A percentile compares a stretch with the other conserved stretches of the same genome.
These are phyloP conservation scores for Colletotrichum lindemuthianum DNA, from an alignment of 2,329 filamentous ascomycete genomes.

Conservation along the genomic window DNA sequence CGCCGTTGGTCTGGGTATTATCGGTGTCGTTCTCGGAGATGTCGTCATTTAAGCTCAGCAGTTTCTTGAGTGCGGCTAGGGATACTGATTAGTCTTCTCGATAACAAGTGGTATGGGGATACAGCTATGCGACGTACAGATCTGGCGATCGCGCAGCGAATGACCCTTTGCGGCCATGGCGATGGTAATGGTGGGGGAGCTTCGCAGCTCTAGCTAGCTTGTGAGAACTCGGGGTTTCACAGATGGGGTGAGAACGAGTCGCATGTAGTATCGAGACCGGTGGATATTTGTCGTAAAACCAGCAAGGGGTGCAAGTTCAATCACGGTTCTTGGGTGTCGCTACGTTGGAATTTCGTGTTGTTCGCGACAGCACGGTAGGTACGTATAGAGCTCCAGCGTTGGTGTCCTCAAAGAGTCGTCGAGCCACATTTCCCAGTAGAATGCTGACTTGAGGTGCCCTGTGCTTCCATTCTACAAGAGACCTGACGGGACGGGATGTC, in stretches of 20 bases:
- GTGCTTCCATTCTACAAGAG: constrained; percentile 20
- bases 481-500: constrained; percentile 26
- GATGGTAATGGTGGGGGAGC: constrained; percentile 35
- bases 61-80: constrained; percentile 89
- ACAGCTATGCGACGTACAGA: constrained; percentile 48
- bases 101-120: neutral
- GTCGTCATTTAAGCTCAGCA: constrained; percentile 92
- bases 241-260: neutral
- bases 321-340: constrained; percentile 7
- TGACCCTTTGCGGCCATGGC: constrained; percentile 58
- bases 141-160: constrained; percentile 62
- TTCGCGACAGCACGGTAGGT: constrained; percentile 28
- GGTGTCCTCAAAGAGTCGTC: constrained; percentile 35
- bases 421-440: constrained; percentile 34
- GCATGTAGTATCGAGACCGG: constrained; percentile 12
- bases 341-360: constrained; percentile 12
- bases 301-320: constrained; percentile 1
- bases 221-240: constrained; percentile 4
- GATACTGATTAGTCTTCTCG: neutral
- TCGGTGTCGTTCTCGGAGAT: constrained; percentile 67
- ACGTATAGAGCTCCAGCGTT: constrained; percentile 35
- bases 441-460: constrained; percentile 18
- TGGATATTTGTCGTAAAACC: no score
- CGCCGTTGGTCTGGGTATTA: constrained; percentile 71
- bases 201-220: constrained; percentile 36